A percentile compares a stretch with the other conserved stretches of the same genome.
Conservation (phyloP, 208 protist species). For the Crithidia sp. region DNA sequence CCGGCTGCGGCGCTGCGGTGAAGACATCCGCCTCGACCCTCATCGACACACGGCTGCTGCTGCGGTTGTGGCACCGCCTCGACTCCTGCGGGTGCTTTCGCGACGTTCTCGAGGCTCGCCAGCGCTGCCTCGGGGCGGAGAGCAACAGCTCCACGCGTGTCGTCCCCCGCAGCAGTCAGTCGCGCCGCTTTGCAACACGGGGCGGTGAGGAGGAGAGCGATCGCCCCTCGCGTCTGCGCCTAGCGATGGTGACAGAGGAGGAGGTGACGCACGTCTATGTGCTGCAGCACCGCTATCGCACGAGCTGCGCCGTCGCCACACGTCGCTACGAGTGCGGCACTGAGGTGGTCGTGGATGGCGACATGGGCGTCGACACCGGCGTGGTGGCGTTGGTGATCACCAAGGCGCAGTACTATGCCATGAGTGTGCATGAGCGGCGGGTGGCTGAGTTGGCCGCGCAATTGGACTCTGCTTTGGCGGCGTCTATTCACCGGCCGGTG, state of each 20-base stretch:
- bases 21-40: neutral
- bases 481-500: constrained; percentile 42
- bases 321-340: constrained; percentile 32
- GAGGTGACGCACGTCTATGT: constrained; percentile 55
- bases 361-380: constrained; percentile 81
- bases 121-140: constrained; percentile 12
- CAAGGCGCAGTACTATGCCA: constrained; percentile 36
- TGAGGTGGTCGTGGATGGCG: constrained; percentile 78
- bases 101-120: constrained; percentile 27
- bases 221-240: neutral
- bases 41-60: constrained; percentile 19
- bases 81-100: constrained; percentile 25
- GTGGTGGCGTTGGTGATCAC: constrained; percentile 37
- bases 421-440: constrained; percentile 28
- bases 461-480: constrained; percentile 25
- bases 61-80: constrained; percentile 21
- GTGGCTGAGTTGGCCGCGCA: constrained; percentile 26
- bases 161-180: neutral
- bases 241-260: constrained; percentile 4
- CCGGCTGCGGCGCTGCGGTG: neutral
- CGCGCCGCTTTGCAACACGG: constrained; percentile 5
- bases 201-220: neutral
- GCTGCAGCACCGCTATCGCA: constrained; percentile 58
- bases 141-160: constrained; percentile 30
- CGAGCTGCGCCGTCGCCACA: constrained; percentile 35